Evolutionary conservation across 257 asterid genomes (phyloP).

Genomic region (Ajuga chamaepitys): DNA sequence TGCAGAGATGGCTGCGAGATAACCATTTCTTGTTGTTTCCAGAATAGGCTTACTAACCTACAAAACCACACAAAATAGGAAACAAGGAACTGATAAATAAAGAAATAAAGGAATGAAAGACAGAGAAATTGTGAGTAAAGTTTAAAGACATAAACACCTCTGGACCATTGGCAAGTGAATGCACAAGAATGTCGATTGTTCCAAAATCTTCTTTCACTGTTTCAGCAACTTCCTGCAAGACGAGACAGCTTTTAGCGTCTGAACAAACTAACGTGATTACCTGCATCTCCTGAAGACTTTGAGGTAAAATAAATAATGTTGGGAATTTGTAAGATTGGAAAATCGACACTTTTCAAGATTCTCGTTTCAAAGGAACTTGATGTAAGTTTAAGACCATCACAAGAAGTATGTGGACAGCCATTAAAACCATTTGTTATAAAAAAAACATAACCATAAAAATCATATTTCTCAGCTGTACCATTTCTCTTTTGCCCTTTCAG

Average conservation of each 20-base stretch:
- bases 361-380: background rate
- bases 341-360: slow-evolving; percentile 5
- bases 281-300: background rate
- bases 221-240: slow-evolving; percentile 76
- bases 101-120: background rate
- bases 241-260: background rate
- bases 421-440: background rate
- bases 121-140: background rate
- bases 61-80: background rate
- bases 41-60: slow-evolving; percentile 80
- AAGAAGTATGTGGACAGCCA: background rate
- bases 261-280: background rate
- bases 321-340: background rate
- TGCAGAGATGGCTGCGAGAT: slow-evolving; percentile 92
- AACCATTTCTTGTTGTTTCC: slow-evolving; percentile 84
- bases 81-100: background rate
- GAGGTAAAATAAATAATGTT: background rate
- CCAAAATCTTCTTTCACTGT: slow-evolving; percentile 77
- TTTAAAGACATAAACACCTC: slow-evolving; percentile 44
- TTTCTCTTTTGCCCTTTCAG: no score
- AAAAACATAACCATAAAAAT: background rate
- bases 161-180: slow-evolving; percentile 87
- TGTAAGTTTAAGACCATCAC: background rate
- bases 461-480: no score
- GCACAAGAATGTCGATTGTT: slow-evolving; percentile 81